Base-by-base conservation (phyloP, 2,329 filamentous ascomycete species). In the Xylaria polymorpha region DNA sequence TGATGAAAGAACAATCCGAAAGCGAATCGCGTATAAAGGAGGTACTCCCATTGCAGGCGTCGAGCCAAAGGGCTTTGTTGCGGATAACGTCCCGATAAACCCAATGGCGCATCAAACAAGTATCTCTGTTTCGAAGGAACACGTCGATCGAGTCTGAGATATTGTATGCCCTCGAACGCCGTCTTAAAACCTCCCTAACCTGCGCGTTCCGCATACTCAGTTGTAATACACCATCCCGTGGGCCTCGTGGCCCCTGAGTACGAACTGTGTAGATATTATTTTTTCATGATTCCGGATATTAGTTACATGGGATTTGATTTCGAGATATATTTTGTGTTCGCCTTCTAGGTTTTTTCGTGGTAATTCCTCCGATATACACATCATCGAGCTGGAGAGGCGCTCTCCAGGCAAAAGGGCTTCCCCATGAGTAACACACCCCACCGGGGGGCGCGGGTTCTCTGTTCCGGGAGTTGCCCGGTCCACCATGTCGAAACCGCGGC, bases 391-490 rank as follows among this genome's bases (percentile, higher is more conserved):
- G 32, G 53, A 59, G 46, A 25, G 51, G n/a, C n/a, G 7, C 6
- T 50, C 55, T 57, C n/a, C 35, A 63, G 25, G 44, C 7, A 55
- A 51, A 46, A 5, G 35, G 14, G 37, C 25, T 48, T 39, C 44
- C 29, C 35, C 10, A 71, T 71, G 68, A 55, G 32, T 44, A 10
- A 14, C 6, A 59, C 46, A 50, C 8, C 41, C 6, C 48, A 67
- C 29, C 43, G 41, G 29, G 59, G 43, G 2, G 64, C 35, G 12
- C 70, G 69, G 39, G 63, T 50, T 39, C 1, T 73, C 35, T 73
- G 70, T 48, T 67, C 68, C 25, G 2, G 20, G 4, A 35, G 18
- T 10, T 70, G 70, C 43, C 65, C 70, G 15, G 32, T 72, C 22
- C 14, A 64, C 1, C 70, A 72, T 50, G 59, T 69, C 44, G 39